Conservation (phyloP, 2,329 filamentous ascomycete genomes). For the Xylariaceae sp. region DNA sequence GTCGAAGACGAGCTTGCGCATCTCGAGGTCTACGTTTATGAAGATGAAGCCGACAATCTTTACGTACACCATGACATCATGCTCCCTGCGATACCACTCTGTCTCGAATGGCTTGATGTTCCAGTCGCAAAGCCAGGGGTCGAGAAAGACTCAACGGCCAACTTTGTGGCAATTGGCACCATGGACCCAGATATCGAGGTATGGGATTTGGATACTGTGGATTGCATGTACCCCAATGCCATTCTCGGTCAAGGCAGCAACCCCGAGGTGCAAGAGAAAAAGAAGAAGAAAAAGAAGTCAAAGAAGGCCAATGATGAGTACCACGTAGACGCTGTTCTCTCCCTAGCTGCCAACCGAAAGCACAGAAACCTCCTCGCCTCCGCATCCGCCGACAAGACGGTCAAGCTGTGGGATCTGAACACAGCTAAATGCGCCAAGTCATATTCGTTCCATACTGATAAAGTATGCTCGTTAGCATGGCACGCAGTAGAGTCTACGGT, state of each 20-base stretch:
- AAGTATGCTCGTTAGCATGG: conserved; percentile 95
- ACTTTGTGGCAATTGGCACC: conserved; percentile 91
- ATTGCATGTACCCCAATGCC: conserved; percentile 97
- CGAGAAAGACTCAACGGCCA: conserved; percentile 64
- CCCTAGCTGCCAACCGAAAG: conserved; percentile 84
- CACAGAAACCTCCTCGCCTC: conserved; percentile 94
- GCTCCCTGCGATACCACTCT: conserved; percentile 92
- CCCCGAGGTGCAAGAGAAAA: conserved; percentile 47
- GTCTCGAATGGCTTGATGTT: conserved; percentile 91
- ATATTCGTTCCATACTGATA: conserved; percentile 93
- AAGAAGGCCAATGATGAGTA: conserved; percentile 86
- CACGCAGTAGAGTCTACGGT: conserved; percentile 82
- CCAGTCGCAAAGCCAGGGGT: conserved; percentile 68
- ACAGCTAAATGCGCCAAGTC: conserved; percentile 91
- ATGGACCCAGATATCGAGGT: conserved; percentile 99
- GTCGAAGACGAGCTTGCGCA: conserved; percentile 96
- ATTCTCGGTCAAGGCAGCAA: conserved; percentile 74
- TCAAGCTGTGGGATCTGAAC: conserved; percentile 96
- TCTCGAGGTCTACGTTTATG: conserved; percentile 95
- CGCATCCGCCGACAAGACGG: conserved; percentile 90
- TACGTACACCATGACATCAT: conserved; percentile 99
- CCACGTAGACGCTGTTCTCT: conserved; percentile 89
- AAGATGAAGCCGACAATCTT: conserved; percentile 89
- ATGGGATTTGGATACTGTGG: conserved; percentile 93
- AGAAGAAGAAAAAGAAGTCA: conserved; percentile 87